phyloP scores from a whole-genome alignment of 2,329 filamentous ascomycete species.

The Ophiostoma himal-ulmi region DNA sequence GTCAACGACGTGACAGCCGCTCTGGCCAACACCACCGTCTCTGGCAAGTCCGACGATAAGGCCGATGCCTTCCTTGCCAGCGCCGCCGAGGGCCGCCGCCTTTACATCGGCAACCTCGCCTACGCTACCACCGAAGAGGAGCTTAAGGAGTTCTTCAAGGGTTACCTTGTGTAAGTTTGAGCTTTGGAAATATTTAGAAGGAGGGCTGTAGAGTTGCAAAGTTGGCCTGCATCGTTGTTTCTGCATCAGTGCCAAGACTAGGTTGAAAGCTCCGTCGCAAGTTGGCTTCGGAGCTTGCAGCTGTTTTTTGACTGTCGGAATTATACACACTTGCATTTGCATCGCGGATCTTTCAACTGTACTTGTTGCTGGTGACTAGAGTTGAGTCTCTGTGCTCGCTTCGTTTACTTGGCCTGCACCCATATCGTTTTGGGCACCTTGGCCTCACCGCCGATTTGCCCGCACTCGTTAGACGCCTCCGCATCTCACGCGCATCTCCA shows the following conservation, averaged over 20 bases:
- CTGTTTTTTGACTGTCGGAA: background rate
- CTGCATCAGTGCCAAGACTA: background rate
- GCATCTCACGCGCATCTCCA: background rate
- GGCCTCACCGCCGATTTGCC: constrained; percentile 12
- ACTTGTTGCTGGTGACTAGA: background rate
- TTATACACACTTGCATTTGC: background rate
- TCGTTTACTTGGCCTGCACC: background rate
- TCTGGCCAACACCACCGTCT: constrained; percentile 68
- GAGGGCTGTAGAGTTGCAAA: background rate
- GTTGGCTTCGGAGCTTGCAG: background rate
- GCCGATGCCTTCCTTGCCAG: constrained; percentile 91
- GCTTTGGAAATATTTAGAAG: background rate
- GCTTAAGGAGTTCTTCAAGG: constrained; percentile 99
- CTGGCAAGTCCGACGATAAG: constrained; percentile 50
- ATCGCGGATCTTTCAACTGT: background rate
- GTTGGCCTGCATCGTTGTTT: background rate
- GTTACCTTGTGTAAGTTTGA: constrained; percentile 80
- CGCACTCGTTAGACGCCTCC: background rate
- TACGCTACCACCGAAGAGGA: constrained; percentile 99
- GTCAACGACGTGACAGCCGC: constrained; percentile 72
- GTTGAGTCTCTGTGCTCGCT: background rate
- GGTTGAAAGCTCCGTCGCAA: constrained; percentile 1
- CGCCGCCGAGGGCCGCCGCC: constrained; percentile 96
- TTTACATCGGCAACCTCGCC: constrained; percentile 99
- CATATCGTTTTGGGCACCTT: background rate